A percentile compares a stretch with the other conserved stretches of the same genome.
phyloP scores from a whole-genome alignment of 1,284 basidiomycete genomes.

The Rhodotorula sp. region DNA sequence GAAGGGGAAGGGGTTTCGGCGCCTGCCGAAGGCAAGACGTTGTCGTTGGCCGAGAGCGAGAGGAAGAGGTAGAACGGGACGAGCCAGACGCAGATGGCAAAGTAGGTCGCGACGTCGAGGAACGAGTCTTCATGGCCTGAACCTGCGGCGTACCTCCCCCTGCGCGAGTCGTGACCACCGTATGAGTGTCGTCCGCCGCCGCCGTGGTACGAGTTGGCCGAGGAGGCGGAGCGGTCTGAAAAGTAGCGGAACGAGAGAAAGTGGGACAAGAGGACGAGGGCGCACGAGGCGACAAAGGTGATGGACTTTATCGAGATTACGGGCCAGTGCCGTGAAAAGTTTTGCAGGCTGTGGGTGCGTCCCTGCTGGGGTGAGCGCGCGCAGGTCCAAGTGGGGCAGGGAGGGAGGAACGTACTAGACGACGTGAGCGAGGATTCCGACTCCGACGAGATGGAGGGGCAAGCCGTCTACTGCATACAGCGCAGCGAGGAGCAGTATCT shows the following conservation, averaged over 20 bases:
- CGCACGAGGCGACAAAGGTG: slow-evolving; percentile 77
- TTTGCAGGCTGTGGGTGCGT: slow-evolving; percentile 55
- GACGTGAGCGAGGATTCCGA: slow-evolving; percentile 77
- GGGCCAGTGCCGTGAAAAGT: slow-evolving; percentile 84
- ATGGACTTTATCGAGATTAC: slow-evolving; percentile 79
- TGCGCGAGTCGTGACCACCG: neutral
- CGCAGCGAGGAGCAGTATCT: slow-evolving; percentile 72
- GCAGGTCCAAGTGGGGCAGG: neutral
- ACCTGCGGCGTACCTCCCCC: neutral
- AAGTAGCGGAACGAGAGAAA: slow-evolving; percentile 95
- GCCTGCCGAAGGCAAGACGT: slow-evolving; percentile 68
- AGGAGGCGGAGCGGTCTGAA: slow-evolving; percentile 57
- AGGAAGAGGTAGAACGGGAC: slow-evolving; percentile 62
- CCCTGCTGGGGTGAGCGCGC: neutral
- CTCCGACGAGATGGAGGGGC: slow-evolving; percentile 65
- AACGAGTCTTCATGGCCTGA: slow-evolving; percentile 52
- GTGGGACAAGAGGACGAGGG: slow-evolving; percentile 79
- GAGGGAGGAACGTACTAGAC: slow-evolving; percentile 57
- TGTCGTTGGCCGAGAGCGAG: slow-evolving; percentile 90
- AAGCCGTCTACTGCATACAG: slow-evolving; percentile 75
- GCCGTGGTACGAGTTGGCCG: slow-evolving; percentile 19
- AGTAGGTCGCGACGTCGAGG: slow-evolving; percentile 86
- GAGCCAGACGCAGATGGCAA: slow-evolving; percentile 88
- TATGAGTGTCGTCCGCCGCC: neutral
- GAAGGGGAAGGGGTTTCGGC: slow-evolving; percentile 14